Conservation (phyloP, 148 eudicot genomes). For the Diospyros kaki region DNA sequence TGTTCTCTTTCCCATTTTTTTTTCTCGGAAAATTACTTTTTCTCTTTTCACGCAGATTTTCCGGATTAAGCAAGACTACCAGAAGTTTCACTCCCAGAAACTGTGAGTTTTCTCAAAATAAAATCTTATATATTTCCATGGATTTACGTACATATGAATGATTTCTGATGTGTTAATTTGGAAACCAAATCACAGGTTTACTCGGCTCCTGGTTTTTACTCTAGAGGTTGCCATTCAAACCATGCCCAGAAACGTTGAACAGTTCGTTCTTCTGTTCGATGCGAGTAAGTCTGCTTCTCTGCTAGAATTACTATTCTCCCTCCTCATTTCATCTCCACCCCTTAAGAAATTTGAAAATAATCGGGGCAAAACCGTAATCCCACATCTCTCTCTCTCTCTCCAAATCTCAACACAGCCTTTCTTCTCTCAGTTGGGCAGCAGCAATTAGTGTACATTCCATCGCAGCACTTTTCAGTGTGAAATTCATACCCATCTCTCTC, state of each 20-base stretch:
- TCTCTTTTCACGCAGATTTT: constrained; percentile 47
- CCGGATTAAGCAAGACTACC: constrained; percentile 93
- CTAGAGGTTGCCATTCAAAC: constrained; percentile 95
- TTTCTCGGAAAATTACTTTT: neutral
- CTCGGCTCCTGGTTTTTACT: constrained; percentile 84
- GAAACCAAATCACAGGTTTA: constrained; percentile 38
- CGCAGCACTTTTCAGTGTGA: neutral
- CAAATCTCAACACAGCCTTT: constrained; percentile 20
- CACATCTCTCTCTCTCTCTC: neutral
- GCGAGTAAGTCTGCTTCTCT: constrained; percentile 59
- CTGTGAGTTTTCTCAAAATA: constrained; percentile 35
- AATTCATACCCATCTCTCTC: neutral
- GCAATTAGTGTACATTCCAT: constrained; percentile 19
- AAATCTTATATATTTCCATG: neutral
- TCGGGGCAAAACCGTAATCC: constrained; percentile 25
- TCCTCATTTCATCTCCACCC: neutral
- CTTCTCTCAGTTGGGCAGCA: neutral
- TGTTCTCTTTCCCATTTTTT: neutral
- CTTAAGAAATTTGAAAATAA: constrained; percentile 21
- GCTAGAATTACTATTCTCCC: neutral
- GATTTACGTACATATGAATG: neutral
- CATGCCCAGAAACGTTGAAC: constrained; percentile 70
- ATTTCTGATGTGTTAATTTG: neutral
- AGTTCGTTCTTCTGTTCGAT: constrained; percentile 80
- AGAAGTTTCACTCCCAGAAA: constrained; percentile 84